A percentile compares a stretch with the other conserved stretches of the same genome.
Evolutionary conservation across 78 protist genomes (phyloP).

Genomic region (Dictyostelium intermedium): DNA sequence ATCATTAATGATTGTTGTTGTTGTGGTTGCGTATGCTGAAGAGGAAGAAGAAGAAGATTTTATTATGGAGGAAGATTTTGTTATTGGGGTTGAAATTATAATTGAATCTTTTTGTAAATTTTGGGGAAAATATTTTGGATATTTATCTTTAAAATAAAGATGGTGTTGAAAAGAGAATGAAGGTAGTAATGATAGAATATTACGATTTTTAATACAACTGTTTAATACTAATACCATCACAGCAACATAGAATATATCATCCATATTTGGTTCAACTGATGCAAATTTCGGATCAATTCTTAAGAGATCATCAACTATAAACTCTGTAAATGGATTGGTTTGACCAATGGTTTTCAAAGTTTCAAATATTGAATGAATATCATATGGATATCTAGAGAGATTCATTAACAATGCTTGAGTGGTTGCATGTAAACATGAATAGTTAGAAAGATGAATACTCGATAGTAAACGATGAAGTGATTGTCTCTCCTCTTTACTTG

Average conservation of each 20-base stretch:
- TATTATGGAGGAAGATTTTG: not conserved
- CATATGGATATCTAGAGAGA: slow-evolving; percentile 49
- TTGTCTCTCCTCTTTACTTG: slow-evolving; percentile 54
- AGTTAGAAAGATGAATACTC: slow-evolving; percentile 37
- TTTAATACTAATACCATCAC: slow-evolving; percentile 61
- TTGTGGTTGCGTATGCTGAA: not conserved
- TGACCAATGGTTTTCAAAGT: slow-evolving; percentile 29
- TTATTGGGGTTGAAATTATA: not conserved
- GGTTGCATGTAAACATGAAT: slow-evolving; percentile 56
- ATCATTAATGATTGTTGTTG: not conserved
- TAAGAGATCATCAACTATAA: slow-evolving; percentile 66
- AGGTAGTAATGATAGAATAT: slow-evolving; percentile 35
- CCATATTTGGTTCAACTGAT: slow-evolving; percentile 77
- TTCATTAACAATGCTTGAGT: slow-evolving; percentile 72
- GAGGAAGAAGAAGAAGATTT: not conserved
- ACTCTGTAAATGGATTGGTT: slow-evolving; percentile 50
- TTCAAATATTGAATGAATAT: slow-evolving; percentile 58
- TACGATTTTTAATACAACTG: slow-evolving; percentile 8
- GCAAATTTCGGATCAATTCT: slow-evolving; percentile 64
- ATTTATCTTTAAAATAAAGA: slow-evolving; percentile 66
- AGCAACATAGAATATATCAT: slow-evolving; percentile 74
- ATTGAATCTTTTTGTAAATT: not conserved
- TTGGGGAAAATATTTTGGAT: slow-evolving; percentile 70
- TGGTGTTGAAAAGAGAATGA: slow-evolving; percentile 73
- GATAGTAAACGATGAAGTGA: slow-evolving; percentile 61